These are phyloP conservation scores for Williopsis jadinii DNA, from an alignment of 1,139 yeast species.

Conservation along the genomic window DNA sequence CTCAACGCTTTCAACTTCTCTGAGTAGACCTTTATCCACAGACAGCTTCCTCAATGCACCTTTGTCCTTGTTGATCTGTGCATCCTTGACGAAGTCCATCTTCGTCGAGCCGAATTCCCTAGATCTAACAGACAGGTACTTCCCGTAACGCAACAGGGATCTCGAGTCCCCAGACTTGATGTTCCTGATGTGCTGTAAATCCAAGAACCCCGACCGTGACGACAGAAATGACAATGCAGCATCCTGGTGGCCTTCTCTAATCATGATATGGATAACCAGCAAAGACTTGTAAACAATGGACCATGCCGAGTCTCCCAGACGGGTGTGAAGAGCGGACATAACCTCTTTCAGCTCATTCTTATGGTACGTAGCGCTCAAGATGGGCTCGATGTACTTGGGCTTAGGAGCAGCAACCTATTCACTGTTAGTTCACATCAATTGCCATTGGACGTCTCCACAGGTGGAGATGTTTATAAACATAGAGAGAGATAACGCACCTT, in stretches of 20 bases:
- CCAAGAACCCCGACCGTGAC: slow-evolving; percentile 54
- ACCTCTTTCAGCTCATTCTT: slow-evolving; percentile 60
- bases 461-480: background rate
- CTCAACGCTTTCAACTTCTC: slow-evolving; percentile 83
- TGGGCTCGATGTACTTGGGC: slow-evolving; percentile 91
- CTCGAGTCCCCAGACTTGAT: slow-evolving; percentile 45
- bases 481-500: slow-evolving; percentile 22
- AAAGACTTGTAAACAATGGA: slow-evolving; percentile 81
- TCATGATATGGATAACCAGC: slow-evolving; percentile 83
- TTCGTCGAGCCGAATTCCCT: slow-evolving; percentile 58
- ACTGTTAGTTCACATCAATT: background rate
- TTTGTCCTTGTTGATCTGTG: slow-evolving; percentile 40
- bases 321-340: slow-evolving; percentile 50
- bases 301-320: slow-evolving; percentile 82
- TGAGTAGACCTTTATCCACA: slow-evolving; percentile 74
- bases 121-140: slow-evolving; percentile 63
- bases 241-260: slow-evolving; percentile 80
- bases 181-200: slow-evolving; percentile 30
- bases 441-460: too few species aligned
- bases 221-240: slow-evolving; percentile 62
- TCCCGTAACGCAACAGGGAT: slow-evolving; percentile 60
- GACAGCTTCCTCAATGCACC: slow-evolving; percentile 58
- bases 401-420: slow-evolving; percentile 90
- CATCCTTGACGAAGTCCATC: slow-evolving; percentile 75
- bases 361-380: slow-evolving; percentile 65